These are phyloP conservation scores for Biscogniauxia mediterranea DNA, from an alignment of 2,329 filamentous ascomycete genomes.

Conservation along the genomic window DNA sequence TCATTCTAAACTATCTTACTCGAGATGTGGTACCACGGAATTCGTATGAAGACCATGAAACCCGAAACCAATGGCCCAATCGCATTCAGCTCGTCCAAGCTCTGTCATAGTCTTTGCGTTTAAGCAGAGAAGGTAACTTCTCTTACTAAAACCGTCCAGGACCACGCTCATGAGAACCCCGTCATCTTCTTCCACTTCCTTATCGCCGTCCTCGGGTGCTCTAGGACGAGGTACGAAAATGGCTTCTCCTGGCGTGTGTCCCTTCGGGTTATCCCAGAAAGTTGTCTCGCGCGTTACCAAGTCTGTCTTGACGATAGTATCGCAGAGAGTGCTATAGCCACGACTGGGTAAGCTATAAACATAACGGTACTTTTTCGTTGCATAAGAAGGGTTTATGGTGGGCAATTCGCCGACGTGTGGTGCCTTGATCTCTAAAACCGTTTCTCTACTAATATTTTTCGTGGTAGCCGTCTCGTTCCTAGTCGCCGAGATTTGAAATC, in stretches of 20 bases:
- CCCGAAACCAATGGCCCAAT: constrained; percentile 59
- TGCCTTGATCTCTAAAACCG: constrained; percentile 46
- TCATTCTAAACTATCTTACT: too few species aligned
- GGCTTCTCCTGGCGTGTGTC: constrained; percentile 67
- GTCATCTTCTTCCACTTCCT: constrained; percentile 52
- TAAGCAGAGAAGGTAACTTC: constrained; percentile 65
- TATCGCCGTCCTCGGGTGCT: constrained; percentile 17
- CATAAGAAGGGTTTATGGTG: constrained; percentile 59
- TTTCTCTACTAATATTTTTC: constrained; percentile 11
- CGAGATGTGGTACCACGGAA: not conserved
- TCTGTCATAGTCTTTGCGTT: constrained; percentile 63
- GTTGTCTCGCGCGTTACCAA: constrained; percentile 48
- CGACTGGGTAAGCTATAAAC: constrained; percentile 57
- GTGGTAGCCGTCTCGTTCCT: not conserved
- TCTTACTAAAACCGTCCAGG: constrained; percentile 56
- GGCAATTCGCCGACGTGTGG: constrained; percentile 63
- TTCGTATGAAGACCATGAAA: constrained; percentile 59
- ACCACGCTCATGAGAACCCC: constrained; percentile 48
- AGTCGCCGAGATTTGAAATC: constrained; percentile 36
- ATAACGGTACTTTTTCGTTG: constrained; percentile 55
- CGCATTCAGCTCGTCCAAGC: constrained; percentile 61
- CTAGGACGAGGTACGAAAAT: constrained; percentile 60
- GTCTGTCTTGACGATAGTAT: constrained; percentile 66
- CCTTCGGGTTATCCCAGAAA: constrained; percentile 56
- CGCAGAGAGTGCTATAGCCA: constrained; percentile 58